Evolutionary conservation across 2,329 filamentous ascomycete genomes (phyloP).

Genomic region (Pseudohalonectria lignicola): DNA sequence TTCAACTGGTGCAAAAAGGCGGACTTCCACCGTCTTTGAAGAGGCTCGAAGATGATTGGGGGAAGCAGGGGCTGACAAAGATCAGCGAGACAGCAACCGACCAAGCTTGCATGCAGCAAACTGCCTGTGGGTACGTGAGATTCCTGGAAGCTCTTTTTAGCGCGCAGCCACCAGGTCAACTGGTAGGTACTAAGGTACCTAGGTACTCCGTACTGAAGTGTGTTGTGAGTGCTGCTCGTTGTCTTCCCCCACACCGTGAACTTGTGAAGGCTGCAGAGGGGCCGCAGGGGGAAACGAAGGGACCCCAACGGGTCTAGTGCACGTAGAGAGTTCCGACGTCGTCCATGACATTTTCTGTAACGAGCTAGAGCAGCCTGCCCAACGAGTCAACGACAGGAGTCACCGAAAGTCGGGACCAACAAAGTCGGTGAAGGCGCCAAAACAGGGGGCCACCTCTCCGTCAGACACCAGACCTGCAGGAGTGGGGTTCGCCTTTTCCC

Average conservation of each 20-base stretch:
- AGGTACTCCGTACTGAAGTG: too few relatives aligned
- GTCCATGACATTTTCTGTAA: constrained; percentile 1
- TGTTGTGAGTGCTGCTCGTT: too few relatives aligned
- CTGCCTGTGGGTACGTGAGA: too few relatives aligned
- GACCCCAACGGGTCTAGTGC: too few relatives aligned
- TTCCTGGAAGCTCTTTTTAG: too few relatives aligned
- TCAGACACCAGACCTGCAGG: neutral
- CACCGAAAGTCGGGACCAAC: neutral
- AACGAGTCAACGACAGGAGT: neutral
- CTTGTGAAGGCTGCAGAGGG: too few relatives aligned
- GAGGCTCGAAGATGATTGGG: constrained; percentile 2
- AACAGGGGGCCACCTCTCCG: neutral
- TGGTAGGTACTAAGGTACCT: too few relatives aligned
- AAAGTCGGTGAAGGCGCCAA: neutral
- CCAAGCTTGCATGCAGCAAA: too few relatives aligned
- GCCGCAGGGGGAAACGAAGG: too few relatives aligned
- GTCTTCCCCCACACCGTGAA: too few relatives aligned
- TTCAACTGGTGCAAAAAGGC: constrained; percentile 2
- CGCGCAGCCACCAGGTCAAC: too few relatives aligned
- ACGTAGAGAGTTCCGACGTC: too few relatives aligned
- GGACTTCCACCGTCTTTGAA: constrained; percentile 2
- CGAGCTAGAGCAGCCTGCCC: neutral
- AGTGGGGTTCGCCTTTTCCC: neutral
- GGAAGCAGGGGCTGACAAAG: constrained; percentile 4
- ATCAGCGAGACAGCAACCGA: constrained; percentile 1